Evolutionary conservation across 371 early-diverging fungal species (phyloP), one percentile per base, ranked within the genome.

Genomic region (Haplosporangium sp.): DNA sequence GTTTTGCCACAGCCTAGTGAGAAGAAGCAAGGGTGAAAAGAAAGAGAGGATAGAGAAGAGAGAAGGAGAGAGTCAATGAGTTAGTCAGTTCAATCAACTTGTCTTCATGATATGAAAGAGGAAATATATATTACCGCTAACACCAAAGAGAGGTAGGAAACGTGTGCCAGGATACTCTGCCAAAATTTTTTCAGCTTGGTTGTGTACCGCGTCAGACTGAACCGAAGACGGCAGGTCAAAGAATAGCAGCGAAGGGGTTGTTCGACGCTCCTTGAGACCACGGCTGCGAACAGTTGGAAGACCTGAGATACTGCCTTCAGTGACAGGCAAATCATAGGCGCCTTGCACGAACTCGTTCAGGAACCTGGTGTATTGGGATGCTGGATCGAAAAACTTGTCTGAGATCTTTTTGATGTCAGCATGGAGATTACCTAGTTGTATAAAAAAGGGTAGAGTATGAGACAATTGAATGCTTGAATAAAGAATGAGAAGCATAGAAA

Each of bases 1-100:
- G 59, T 40, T 59, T 67, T 59, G 43, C 67, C 67, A 20, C 60
- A 64, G 14, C 64, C 56, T 55, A 64, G 18, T 41, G 16, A 45
- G 4, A 46, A 51, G 2, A 20, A 36, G 10, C 18, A 54, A 45
- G 9, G 18, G 45, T 43, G 7, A 54, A 43, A 9, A 50, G 16
- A 2, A 21, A 46, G 23, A 36, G 42, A 41, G 43, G 13, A 13
- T 13, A 43, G 7, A 50, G 50, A 20, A 14, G n/a, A 43, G 58
- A 58, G 16, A 13, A 21, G 12, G 61, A 60, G 12, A 43, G 46
- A 2, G 42, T 23, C 36, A 59, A 50, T 48, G 47, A 50, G 23
- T 36, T n/a, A 47, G 36, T 37, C 14, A 59, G 47, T 21, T 50
- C 48, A 46, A 40, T 45, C 46, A 46, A 43, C 45, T 52, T 16